A percentile compares a stretch with the other conserved stretches of the same genome.
These are phyloP conservation scores for Metschnikowia similis DNA, from an alignment of 805 yeast species.

Conservation along the genomic window DNA sequence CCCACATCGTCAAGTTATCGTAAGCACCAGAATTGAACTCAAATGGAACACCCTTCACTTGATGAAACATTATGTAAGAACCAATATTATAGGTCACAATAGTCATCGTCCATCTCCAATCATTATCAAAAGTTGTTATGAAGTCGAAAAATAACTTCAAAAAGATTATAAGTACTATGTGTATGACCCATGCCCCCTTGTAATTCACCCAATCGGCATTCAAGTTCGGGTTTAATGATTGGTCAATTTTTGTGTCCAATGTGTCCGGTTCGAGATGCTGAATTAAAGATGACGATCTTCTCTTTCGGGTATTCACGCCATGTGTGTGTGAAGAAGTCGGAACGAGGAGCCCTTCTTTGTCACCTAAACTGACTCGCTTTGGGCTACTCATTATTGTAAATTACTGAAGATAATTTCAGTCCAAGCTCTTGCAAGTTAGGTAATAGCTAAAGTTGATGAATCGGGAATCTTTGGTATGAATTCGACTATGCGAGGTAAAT, in stretches of 20 bases:
- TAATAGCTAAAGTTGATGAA: background rate
- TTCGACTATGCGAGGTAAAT: background rate
- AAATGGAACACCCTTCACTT: constrained; percentile 94
- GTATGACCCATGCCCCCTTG: constrained; percentile 96
- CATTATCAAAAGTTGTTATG: constrained; percentile 74
- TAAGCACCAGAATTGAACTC: constrained; percentile 96
- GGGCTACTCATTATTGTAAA: constrained; percentile 13
- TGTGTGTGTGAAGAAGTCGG: constrained; percentile 19
- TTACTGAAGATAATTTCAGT: background rate
- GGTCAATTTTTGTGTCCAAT: constrained; percentile 88
- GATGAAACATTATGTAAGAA: constrained; percentile 92
- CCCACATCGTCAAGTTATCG: constrained; percentile 98
- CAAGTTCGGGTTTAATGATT: constrained; percentile 79
- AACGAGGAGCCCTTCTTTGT: constrained; percentile 17
- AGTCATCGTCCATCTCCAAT: constrained; percentile 91
- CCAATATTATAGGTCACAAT: constrained; percentile 88
- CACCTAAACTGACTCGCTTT: constrained; percentile 12
- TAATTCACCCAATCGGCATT: constrained; percentile 96
- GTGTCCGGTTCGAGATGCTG: constrained; percentile 93
- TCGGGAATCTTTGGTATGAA: background rate
- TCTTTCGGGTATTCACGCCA: constrained; percentile 26
- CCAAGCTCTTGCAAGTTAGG: background rate
- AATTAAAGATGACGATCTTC: constrained; percentile 83
- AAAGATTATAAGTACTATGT: constrained; percentile 72
- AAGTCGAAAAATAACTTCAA: constrained; percentile 75